Conservation (phyloP, 1,284 basidiomycete species). For the Melampsora americana region DNA sequence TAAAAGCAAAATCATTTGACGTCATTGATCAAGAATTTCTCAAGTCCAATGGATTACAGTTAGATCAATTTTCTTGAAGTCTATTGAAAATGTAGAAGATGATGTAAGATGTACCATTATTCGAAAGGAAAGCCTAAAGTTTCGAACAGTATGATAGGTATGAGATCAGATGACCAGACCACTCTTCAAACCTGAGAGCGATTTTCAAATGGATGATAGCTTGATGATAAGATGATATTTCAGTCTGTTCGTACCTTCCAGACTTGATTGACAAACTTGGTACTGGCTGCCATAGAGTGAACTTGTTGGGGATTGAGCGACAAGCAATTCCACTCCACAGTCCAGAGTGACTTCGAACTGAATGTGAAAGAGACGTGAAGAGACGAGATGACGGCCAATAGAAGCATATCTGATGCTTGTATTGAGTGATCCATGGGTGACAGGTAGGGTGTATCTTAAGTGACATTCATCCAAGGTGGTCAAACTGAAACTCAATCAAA, state of each 20-base stretch:
- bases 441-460: no score
- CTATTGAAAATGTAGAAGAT: no score
- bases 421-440: no score
- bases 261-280: slow-evolving; percentile 10
- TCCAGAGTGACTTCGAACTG: no score
- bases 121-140: slow-evolving; percentile 3
- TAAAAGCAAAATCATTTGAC: neutral
- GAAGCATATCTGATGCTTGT: no score
- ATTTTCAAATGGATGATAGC: neutral
- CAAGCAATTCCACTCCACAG: no score
- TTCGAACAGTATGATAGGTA: neutral
- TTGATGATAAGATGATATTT: neutral
- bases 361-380: no score
- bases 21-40: neutral
- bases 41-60: neutral
- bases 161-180: neutral
- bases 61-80: no score
- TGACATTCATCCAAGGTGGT: no score
- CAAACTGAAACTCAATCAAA: no score
- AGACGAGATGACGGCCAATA: no score
- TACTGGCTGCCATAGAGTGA: slow-evolving; percentile 6
- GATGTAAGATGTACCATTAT: slow-evolving; percentile 8
- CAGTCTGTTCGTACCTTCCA: slow-evolving; percentile 19
- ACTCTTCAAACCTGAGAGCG: neutral
- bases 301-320: neutral